These are phyloP conservation scores for Aspergillus avenaceus DNA, from an alignment of 495 filamentous ascomycete genomes.

Conservation along the genomic window DNA sequence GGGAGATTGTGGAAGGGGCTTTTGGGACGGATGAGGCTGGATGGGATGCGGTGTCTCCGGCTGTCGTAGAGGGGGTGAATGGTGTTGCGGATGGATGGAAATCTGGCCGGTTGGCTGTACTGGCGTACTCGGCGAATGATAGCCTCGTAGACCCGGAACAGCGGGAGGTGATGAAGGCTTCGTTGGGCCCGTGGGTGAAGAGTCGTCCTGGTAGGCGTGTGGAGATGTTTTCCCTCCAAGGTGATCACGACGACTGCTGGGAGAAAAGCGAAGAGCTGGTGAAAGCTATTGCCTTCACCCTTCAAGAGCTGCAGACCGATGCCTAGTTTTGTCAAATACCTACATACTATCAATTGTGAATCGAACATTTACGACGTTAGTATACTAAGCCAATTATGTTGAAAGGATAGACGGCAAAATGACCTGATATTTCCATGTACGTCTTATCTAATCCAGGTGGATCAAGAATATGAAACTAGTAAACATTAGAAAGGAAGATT, in stretches of 20 bases:
- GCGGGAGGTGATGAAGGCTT: slow-evolving; percentile 41
- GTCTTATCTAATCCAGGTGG: background rate
- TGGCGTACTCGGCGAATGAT: slow-evolving; percentile 60
- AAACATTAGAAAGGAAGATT: slow-evolving; percentile 21
- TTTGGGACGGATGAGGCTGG: slow-evolving; percentile 53
- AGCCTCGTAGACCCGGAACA: slow-evolving; percentile 56
- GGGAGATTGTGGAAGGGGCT: slow-evolving; percentile 55
- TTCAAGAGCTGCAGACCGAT: slow-evolving; percentile 23
- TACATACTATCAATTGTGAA: too few species aligned
- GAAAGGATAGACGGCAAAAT: too few species aligned
- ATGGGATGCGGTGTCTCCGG: slow-evolving; percentile 54
- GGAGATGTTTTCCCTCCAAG: slow-evolving; percentile 41
- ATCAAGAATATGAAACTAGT: slow-evolving; percentile 16
- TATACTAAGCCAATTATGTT: too few species aligned
- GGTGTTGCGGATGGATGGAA: slow-evolving; percentile 37
- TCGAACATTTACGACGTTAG: too few species aligned
- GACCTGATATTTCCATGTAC: too few species aligned
- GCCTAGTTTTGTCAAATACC: background rate
- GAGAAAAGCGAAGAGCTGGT: slow-evolving; percentile 48
- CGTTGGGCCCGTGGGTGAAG: slow-evolving; percentile 27
- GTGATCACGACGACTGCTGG: slow-evolving; percentile 63
- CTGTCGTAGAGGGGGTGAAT: slow-evolving; percentile 26
- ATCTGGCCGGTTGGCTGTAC: slow-evolving; percentile 44
- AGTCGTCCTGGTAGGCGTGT: slow-evolving; percentile 24
- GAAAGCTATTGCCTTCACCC: slow-evolving; percentile 28